Evolutionary conservation across 2,329 filamentous ascomycete species (phyloP), one percentile per base, ranked within the genome.

Genomic region (Zymoseptoria crescenta): DNA sequence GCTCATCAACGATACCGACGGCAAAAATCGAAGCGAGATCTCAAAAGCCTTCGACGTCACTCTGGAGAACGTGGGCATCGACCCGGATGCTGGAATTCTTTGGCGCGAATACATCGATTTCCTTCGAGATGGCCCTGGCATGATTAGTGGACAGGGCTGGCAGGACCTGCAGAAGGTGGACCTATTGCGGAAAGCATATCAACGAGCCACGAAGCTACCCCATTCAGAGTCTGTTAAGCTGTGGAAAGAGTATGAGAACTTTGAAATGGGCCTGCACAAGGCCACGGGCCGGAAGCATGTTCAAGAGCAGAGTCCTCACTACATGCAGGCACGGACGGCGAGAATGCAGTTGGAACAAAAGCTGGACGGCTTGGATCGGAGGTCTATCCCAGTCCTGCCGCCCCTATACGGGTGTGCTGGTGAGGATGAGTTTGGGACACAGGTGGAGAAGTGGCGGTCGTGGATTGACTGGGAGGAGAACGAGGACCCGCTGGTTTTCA

Each of bases 81-180:
- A 99, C 75, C 88, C 91, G 69, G 91, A 96, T 69, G 87, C 92
- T 9, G 93, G 91, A 41, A 84, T 82, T 64, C 87, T 99, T 58
- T 99, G 94, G 94, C 84, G 88, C 60, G 94, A 99, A 65, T 97
- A 97, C 69, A 87, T 99, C 62, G 86, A 94, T 65, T 96, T 99
- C 71, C 84, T 97, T 74, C 92, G 91, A 71, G 89, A 85, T 48
- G 90, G 88, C 0, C 94, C 94, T 1, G 94, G 94, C 5, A 65
- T 57, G 8, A 85, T 85, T 59, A 93, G 92, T 27, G 94, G 93
- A 50, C 87, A 81, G 59, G 87, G 84, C 59, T 99, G 94, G 95
- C 92, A 97, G 74, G 94, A 97, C 71, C 89, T 93, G 75, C 94
- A 97, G 72, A 99, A 99, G 80, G 96, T 96, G 88, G 94, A 99